These are phyloP conservation scores for Rhizoclosmatium sp. DNA, from an alignment of 192 early-diverging fungal species.

Conservation along the genomic window DNA sequence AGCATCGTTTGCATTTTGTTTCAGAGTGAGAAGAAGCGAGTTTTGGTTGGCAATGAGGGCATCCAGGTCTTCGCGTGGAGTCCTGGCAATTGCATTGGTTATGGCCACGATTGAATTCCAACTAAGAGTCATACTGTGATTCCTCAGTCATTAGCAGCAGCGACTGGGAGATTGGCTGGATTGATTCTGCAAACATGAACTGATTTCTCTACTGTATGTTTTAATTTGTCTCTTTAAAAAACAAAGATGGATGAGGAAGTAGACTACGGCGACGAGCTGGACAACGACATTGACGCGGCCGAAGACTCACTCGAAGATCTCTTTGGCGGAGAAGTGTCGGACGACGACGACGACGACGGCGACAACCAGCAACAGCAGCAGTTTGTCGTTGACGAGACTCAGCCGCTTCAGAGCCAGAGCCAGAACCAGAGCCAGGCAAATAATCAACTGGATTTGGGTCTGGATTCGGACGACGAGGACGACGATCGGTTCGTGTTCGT, in stretches of 20 bases:
- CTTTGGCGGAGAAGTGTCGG: slow-evolving; percentile 28
- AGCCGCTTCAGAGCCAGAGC: neutral
- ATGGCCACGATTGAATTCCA: no score
- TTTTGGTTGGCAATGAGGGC: no score
- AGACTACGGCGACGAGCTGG: neutral
- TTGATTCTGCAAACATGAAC: no score
- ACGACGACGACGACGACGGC: slow-evolving; percentile 16
- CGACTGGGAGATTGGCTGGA: no score
- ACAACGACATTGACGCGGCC: neutral
- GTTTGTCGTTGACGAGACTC: neutral
- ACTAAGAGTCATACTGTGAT: no score
- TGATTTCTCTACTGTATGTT: no score
- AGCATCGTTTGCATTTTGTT: no score
- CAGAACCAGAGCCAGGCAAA: neutral
- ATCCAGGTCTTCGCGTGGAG: no score
- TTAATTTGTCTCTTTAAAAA: no score
- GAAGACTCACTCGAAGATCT: slow-evolving; percentile 5
- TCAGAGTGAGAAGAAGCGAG: no score
- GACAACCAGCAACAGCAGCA: neutral
- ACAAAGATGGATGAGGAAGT: neutral
- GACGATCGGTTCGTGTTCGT: neutral
- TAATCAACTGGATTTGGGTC: neutral
- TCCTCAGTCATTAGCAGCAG: no score
- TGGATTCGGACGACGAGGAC: neutral
- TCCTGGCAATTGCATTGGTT: no score